Evolutionary conservation across 2,329 filamentous ascomycete genomes (phyloP).

Genomic region (Apiospora koreana): DNA sequence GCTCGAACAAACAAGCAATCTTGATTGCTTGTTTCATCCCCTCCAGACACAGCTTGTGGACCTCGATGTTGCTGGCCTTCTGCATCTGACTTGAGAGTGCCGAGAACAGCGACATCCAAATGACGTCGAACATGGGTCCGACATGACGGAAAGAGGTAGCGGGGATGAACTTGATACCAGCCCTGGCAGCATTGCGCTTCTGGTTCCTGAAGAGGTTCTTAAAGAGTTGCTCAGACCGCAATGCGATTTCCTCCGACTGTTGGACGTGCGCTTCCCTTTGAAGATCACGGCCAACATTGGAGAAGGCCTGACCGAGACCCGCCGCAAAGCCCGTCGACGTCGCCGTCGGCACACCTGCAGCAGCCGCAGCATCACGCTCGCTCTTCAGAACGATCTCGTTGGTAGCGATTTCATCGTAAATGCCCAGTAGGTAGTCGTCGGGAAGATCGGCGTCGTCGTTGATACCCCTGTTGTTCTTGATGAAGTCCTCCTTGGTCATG

Average conservation of each 20-base stretch:
- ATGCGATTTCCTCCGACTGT: conserved; percentile 87
- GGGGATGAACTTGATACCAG: conserved; percentile 77
- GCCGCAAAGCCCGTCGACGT: conserved; percentile 72
- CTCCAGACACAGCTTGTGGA: conserved; percentile 90
- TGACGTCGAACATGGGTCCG: conserved; percentile 97
- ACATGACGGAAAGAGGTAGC: conserved; percentile 94
- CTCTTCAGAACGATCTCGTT: conserved; percentile 96
- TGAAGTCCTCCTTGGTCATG: conserved; percentile 97
- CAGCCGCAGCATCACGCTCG: conserved; percentile 86
- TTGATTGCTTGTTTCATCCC: conserved; percentile 92
- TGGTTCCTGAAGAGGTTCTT: conserved; percentile 91
- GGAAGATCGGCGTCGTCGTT: conserved; percentile 95
- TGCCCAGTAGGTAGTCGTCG: conserved; percentile 83
- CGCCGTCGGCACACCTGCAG: conserved; percentile 64
- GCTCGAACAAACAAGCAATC: conserved; percentile 89
- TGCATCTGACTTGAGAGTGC: conserved; percentile 92
- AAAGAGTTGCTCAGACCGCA: conserved; percentile 79
- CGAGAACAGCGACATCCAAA: conserved; percentile 99
- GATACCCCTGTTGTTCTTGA: conserved; percentile 98
- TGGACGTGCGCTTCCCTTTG: conserved; percentile 92
- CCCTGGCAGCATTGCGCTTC: conserved; percentile 72
- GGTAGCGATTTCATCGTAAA: conserved; percentile 87
- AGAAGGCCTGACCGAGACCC: conserved; percentile 83
- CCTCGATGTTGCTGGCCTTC: conserved; percentile 88
- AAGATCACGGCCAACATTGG: conserved; percentile 87